A percentile compares a stretch with the other conserved stretches of the same genome.
These are phyloP conservation scores for Petunia axillaris DNA, from an alignment of 257 asterid species.

Conservation along the genomic window DNA sequence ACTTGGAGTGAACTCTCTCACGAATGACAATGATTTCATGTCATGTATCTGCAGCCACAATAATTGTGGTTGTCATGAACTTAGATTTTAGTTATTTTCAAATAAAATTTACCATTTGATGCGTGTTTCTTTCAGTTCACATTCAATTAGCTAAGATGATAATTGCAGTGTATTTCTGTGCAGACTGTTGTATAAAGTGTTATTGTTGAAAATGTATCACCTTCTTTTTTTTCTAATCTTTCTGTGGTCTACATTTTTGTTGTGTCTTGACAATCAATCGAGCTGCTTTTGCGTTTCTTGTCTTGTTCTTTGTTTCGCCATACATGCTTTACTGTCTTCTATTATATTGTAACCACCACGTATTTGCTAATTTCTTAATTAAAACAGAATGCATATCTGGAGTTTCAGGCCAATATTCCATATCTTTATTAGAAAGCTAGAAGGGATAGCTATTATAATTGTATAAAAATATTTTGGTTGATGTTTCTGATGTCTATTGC, in stretches of 20 bases:
- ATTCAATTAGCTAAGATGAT: not conserved
- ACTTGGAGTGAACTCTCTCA: not conserved
- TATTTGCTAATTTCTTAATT: slow-evolving; percentile 16
- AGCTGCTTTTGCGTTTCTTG: slow-evolving; percentile 8
- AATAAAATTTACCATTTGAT: slow-evolving; percentile 7
- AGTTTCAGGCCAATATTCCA: not conserved
- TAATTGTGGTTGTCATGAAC: not conserved
- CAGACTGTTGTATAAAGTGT: not conserved
- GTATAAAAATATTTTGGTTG: slow-evolving; percentile 16
- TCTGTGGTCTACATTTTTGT: not conserved
- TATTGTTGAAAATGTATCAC: not conserved
- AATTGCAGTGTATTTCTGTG: not conserved
- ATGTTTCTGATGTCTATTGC: slow-evolving; percentile 23
- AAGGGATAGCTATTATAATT: not conserved
- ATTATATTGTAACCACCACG: not conserved
- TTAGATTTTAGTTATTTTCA: not conserved
- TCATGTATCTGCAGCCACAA: not conserved
- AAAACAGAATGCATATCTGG: slow-evolving; percentile 5
- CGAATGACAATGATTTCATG: not conserved
- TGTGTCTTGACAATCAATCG: not conserved
- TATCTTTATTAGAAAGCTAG: slow-evolving; percentile 4
- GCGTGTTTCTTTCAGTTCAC: not conserved
- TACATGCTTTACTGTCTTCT: not conserved
- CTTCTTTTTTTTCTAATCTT: not conserved
- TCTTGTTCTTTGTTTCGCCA: not conserved